Percentiles rank a stretch among this genome's conserved stretches.
Conservation (phyloP, 2,329 filamentous ascomycete species). For the Paecilomyces niveus region DNA sequence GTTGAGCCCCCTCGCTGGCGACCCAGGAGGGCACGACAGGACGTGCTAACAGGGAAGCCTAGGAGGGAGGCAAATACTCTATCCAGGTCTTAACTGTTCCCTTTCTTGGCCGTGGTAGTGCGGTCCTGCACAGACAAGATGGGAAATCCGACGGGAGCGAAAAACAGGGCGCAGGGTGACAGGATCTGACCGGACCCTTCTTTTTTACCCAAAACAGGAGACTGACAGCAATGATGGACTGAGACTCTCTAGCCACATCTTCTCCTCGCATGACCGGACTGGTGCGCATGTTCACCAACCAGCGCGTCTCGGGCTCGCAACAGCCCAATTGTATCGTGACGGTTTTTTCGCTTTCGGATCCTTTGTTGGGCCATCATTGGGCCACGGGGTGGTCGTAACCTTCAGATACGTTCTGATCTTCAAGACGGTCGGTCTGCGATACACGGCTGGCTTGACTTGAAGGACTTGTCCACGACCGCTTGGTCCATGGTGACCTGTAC, state of each 20-base stretch:
- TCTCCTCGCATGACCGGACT: background rate
- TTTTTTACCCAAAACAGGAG: background rate
- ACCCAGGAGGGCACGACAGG: background rate
- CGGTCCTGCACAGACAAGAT: background rate
- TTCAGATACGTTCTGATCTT: background rate
- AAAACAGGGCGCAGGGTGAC: background rate
- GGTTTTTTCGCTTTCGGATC: background rate
- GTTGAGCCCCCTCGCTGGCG: background rate
- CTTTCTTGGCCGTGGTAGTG: background rate
- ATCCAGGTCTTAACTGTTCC: background rate
- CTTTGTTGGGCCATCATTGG: background rate
- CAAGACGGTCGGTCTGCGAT: background rate
- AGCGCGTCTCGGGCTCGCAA: background rate
- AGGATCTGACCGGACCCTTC: background rate
- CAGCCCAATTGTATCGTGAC: background rate
- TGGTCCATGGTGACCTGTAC: background rate
- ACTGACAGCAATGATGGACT: background rate
- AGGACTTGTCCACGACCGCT: background rate
- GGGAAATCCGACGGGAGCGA: background rate
- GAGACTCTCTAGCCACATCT: background rate
- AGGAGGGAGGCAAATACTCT: background rate
- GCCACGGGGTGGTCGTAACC: background rate
- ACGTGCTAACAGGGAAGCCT: background rate
- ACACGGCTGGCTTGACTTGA: background rate
- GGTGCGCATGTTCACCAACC: background rate